Percentiles rank a stretch among this genome's conserved stretches.
phyloP scores from a whole-genome alignment of 257 asterid species.

The Ajuga chamaepitys region DNA sequence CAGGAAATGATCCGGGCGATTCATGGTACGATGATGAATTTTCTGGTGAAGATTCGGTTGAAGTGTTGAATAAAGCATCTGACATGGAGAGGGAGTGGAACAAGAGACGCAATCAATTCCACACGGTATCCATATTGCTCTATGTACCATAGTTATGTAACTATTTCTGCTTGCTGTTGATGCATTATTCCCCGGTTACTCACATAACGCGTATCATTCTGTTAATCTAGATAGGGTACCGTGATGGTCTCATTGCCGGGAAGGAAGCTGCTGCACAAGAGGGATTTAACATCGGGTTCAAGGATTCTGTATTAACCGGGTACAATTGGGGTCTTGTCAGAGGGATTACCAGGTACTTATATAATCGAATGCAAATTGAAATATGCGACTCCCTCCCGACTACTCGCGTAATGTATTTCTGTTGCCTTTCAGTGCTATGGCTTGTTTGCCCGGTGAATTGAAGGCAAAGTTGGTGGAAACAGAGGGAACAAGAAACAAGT shows the following conservation, averaged over 20 bases:
- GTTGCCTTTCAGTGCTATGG: constrained; percentile 42
- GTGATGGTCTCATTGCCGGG: constrained; percentile 86
- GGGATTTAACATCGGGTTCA: constrained; percentile 77
- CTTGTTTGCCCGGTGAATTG: constrained; percentile 46
- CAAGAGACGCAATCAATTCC: constrained; percentile 61
- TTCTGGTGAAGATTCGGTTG: constrained; percentile 28
- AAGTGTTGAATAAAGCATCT: constrained; percentile 19
- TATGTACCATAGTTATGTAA: neutral
- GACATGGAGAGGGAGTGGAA: constrained; percentile 80
- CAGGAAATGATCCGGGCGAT: constrained; percentile 47
- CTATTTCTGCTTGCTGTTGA: neutral
- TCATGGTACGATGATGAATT: constrained; percentile 65
- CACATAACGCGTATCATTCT: constrained; percentile 2
- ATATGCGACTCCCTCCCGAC: neutral
- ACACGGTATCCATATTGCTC: constrained; percentile 47
- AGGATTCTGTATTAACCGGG: constrained; percentile 53
- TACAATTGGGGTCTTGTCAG: constrained; percentile 66
- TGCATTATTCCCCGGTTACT: neutral
- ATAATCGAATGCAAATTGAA: neutral
- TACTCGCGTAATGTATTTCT: neutral
- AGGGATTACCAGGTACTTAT: constrained; percentile 66
- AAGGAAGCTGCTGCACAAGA: constrained; percentile 80
- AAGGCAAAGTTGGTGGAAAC: constrained; percentile 52
- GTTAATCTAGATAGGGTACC: constrained; percentile 73
- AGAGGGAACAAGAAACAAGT: constrained; percentile 49